Evolutionary conservation across 495 filamentous ascomycete species (phyloP), one percentile per base, ranked within the genome.

Genomic region (Penicillium bovifimosum): DNA sequence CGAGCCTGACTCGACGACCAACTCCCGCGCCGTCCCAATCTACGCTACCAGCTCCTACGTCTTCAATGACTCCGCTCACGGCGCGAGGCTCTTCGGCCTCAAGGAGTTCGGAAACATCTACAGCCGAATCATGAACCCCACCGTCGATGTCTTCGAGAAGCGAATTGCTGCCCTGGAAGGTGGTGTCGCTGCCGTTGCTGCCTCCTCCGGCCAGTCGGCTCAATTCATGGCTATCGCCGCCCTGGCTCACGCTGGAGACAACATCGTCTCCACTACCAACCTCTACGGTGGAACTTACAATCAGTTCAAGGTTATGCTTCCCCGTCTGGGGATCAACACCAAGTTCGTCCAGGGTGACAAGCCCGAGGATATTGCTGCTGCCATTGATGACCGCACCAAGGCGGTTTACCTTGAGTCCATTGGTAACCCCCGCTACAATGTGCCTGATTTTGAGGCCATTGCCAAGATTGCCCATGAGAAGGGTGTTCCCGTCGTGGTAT

Each of bases 31-130:
- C 9, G 91, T 96, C 7, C 93, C 93, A 27, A 98, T 98, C 73
- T 98, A 98, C 68, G 90, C 92, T 6, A 87, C 93, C 32, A 90
- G 91, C 67, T 96, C 91, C 60, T 98, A 75, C 70, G 79, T 81
- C 51, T 98, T 98, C 85, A 90, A 97, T 80, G 90, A 96, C 75
- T 95, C 90, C 32, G 93, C 91, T 44, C 93, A 97, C 68, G 93
- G 91, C 56, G 95, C 95, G 45, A 84, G 92, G 63, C 85, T 98
- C 20, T 98, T 98, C 66, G 90, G 90, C 59, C 90, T 98, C 72
- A 95, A 96, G 68, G 92, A 96, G 69, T 92, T 95, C 67, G 95
- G 92, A 67, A 96, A 98, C 72, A 96, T 98, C 74, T 98, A 98
- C 78, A 90, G 86, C 62, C 86, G 93, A 50, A 93, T 98, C 60